A percentile compares a stretch with the other conserved stretches of the same genome.
These are phyloP conservation scores for Russula earlei DNA, from an alignment of 768 basidiomycete genomes.

Conservation along the genomic window DNA sequence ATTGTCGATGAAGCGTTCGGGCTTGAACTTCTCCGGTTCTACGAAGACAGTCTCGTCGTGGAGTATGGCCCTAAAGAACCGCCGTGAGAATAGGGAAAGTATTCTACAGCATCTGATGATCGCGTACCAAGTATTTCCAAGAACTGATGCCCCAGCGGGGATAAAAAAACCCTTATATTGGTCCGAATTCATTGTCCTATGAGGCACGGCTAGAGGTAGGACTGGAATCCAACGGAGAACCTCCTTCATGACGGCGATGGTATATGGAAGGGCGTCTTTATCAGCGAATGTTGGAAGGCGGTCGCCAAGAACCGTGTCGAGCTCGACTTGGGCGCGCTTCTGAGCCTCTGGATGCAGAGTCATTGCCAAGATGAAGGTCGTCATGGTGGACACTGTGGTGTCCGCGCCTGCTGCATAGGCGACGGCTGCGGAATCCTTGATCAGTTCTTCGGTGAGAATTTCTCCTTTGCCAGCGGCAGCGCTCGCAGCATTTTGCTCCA, in stretches of 20 bases:
- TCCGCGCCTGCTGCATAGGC: constrained; percentile 18
- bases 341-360: constrained; percentile 22
- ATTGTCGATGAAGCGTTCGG: constrained; percentile 18
- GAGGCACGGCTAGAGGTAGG: constrained; percentile 20
- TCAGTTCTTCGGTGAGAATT: constrained; percentile 13
- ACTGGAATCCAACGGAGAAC: constrained; percentile 22
- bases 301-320: constrained; percentile 21
- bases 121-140: constrained; percentile 18
- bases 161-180: constrained; percentile 24
- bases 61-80: constrained; percentile 16
- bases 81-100: background rate
- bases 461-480: constrained; percentile 10
- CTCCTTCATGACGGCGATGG: constrained; percentile 19
- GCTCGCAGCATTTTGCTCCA: constrained; percentile 12
- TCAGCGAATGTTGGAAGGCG: constrained; percentile 21
- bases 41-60: constrained; percentile 17
- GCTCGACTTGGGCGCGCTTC: constrained; percentile 21
- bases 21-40: constrained; percentile 17
- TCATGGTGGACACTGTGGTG: constrained; percentile 15
- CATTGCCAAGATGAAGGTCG: constrained; percentile 22
- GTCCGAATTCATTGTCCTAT: constrained; percentile 19
- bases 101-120: background rate
- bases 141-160: constrained; percentile 23
- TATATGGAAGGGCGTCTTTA: constrained; percentile 15
- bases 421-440: constrained; percentile 17